Percentiles rank a stretch among this genome's conserved stretches.
phyloP scores from a whole-genome alignment of 1,284 basidiomycete species.

The Tilletia horrida region DNA sequence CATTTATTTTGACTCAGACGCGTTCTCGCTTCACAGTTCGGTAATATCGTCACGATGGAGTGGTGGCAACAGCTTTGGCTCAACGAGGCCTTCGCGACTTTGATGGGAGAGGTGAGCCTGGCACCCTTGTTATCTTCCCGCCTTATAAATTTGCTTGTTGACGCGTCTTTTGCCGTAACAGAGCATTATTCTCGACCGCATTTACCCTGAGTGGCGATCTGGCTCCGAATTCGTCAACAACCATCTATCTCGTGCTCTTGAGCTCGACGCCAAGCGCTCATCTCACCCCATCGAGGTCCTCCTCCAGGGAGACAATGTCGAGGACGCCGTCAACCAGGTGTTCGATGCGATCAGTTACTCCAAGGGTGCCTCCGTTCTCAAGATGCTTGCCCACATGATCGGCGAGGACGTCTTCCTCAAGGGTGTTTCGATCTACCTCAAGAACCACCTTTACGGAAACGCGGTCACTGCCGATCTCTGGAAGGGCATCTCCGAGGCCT shows the following conservation, averaged over 20 bases:
- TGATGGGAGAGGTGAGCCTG: constrained; percentile 67
- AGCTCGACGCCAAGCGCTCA: constrained; percentile 81
- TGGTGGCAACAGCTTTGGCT: constrained; percentile 67
- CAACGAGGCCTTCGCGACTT: constrained; percentile 75
- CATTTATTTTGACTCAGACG: too few relatives aligned
- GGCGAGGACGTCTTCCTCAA: constrained; percentile 70
- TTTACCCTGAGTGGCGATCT: constrained; percentile 61
- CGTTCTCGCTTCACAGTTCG: constrained; percentile 64
- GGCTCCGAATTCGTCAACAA: constrained; percentile 61
- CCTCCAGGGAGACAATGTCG: constrained; percentile 48
- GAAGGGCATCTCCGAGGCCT: constrained; percentile 77
- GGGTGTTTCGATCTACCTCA: constrained; percentile 75
- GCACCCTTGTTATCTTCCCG: constrained; percentile 62
- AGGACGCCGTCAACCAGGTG: constrained; percentile 52
- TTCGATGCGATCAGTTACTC: constrained; percentile 57
- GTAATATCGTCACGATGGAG: constrained; percentile 84
- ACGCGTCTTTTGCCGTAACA: background rate
- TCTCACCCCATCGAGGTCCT: constrained; percentile 94
- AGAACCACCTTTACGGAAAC: constrained; percentile 76
- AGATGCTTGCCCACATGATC: constrained; percentile 78
- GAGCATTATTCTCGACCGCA: constrained; percentile 64
- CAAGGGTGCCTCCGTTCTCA: constrained; percentile 65
- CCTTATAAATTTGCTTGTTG: background rate
- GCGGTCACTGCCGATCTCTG: constrained; percentile 84
- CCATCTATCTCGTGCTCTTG: constrained; percentile 65